Percentiles rank a stretch among this genome's conserved stretches.
Evolutionary conservation across 192 early-diverging fungal genomes (phyloP).

Genomic region (Coemansia sp.): DNA sequence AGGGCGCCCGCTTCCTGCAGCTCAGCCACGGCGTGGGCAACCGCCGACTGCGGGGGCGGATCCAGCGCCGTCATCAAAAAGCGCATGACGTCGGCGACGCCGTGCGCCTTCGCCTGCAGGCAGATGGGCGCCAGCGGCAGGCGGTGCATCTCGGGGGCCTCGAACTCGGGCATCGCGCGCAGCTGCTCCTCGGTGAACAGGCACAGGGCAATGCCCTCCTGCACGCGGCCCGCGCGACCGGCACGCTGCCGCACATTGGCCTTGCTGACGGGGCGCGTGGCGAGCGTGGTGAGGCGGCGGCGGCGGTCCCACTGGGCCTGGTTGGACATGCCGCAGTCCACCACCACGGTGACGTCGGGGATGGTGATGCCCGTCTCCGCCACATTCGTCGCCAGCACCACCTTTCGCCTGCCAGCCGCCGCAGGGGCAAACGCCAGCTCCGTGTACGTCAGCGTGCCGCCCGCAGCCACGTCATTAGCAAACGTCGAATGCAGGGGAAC

Average conservation of each 20-base stretch:
- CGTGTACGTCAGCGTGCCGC: conserved; percentile 25
- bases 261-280: conserved; percentile 46
- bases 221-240: conserved; percentile 64
- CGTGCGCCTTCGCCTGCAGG: conserved; percentile 47
- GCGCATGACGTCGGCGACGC: conserved; percentile 52
- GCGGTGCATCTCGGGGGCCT: conserved; percentile 62
- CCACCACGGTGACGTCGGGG: conserved; percentile 69
- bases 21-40: conserved; percentile 58
- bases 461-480: conserved; percentile 21
- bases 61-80: conserved; percentile 62
- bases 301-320: conserved; percentile 59
- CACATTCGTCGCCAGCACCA: conserved; percentile 86
- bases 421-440: conserved; percentile 46
- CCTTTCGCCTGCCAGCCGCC: conserved; percentile 64
- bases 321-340: conserved; percentile 68
- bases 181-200: conserved; percentile 54
- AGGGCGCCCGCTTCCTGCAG: conserved; percentile 35
- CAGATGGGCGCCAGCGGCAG: conserved; percentile 55
- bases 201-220: conserved; percentile 55
- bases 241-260: conserved; percentile 60
- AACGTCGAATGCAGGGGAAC: conserved; percentile 62
- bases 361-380: conserved; percentile 65
- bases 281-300: conserved; percentile 60
- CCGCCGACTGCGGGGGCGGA: conserved; percentile 64
- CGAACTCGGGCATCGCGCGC: conserved; percentile 51